These are phyloP conservation scores for Hypomontagnella monticulosa DNA, from an alignment of 495 filamentous ascomycete genomes.

Conservation along the genomic window DNA sequence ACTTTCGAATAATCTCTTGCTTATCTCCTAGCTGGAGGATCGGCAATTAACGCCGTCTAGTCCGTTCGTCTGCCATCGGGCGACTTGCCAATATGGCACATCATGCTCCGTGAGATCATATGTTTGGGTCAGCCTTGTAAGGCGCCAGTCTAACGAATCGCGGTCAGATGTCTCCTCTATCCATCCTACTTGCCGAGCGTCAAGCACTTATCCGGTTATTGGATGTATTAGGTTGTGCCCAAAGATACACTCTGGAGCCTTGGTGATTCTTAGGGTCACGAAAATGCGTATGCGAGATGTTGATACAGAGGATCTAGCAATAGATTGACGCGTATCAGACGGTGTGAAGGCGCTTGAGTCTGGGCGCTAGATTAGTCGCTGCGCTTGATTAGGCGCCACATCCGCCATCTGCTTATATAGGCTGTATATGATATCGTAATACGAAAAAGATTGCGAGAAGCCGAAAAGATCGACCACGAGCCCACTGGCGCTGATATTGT, in stretches of 20 bases:
- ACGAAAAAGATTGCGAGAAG: slow-evolving; percentile 24
- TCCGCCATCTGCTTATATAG: slow-evolving; percentile 27
- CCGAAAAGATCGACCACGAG: slow-evolving; percentile 31
- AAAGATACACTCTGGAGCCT: background rate
- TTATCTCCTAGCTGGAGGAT: slow-evolving; percentile 12
- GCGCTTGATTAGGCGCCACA: slow-evolving; percentile 31
- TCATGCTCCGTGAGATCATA: slow-evolving; percentile 34
- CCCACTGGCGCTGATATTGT: slow-evolving; percentile 11
- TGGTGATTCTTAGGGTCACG: background rate
- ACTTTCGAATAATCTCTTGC: slow-evolving; percentile 1
- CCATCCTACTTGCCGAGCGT: slow-evolving; percentile 28
- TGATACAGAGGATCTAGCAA: slow-evolving; percentile 1
- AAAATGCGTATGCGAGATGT: slow-evolving; percentile 2
- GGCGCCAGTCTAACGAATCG: slow-evolving; percentile 9
- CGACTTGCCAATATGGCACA: slow-evolving; percentile 39
- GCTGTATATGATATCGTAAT: slow-evolving; percentile 35
- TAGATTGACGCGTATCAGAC: slow-evolving; percentile 7
- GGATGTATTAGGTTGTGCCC: background rate
- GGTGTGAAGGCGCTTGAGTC: slow-evolving; percentile 11
- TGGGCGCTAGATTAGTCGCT: slow-evolving; percentile 15
- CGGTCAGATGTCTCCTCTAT: slow-evolving; percentile 2
- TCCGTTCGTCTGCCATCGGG: slow-evolving; percentile 20
- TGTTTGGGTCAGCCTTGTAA: slow-evolving; percentile 11
- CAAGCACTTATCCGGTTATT: slow-evolving; percentile 17
- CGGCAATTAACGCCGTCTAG: slow-evolving; percentile 37